A percentile compares a stretch with the other conserved stretches of the same genome.
These are phyloP conservation scores for Diaporthe amygdali DNA, from an alignment of 2,329 filamentous ascomycete genomes.

Conservation along the genomic window DNA sequence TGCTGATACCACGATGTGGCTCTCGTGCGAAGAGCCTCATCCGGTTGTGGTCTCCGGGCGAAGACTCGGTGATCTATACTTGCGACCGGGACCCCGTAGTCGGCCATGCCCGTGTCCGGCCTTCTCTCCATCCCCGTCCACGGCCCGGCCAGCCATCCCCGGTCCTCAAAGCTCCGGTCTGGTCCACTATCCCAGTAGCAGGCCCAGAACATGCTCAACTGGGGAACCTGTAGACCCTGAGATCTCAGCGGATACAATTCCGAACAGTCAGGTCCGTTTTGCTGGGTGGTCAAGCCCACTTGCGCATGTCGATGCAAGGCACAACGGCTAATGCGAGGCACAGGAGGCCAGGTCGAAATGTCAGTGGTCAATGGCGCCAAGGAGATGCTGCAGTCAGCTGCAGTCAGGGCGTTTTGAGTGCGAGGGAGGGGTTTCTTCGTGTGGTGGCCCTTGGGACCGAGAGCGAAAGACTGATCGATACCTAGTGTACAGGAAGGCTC, in stretches of 20 bases:
- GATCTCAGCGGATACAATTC: background rate
- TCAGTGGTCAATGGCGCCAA: conserved; percentile 11
- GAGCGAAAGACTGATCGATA: background rate
- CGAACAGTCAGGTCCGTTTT: background rate
- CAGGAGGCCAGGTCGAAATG: background rate
- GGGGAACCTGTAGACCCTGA: background rate
- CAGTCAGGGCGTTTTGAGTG: background rate
- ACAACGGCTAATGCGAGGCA: background rate
- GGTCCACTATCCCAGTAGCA: background rate
- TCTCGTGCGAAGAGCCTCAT: background rate
- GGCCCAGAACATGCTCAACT: background rate
- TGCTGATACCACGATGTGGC: background rate
- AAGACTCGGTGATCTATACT: background rate
- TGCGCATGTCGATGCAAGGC: background rate
- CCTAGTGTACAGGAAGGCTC: background rate
- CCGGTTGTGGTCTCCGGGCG: background rate
- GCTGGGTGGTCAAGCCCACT: background rate
- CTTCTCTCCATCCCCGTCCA: background rate
- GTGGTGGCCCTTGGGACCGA: background rate
- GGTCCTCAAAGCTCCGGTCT: background rate
- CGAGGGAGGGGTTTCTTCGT: background rate
- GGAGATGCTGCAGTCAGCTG: background rate
- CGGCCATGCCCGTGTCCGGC: background rate
- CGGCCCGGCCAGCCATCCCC: background rate
- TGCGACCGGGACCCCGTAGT: background rate